phyloP scores from a whole-genome alignment of 78 protist species.

The Isochrysis galbana region DNA sequence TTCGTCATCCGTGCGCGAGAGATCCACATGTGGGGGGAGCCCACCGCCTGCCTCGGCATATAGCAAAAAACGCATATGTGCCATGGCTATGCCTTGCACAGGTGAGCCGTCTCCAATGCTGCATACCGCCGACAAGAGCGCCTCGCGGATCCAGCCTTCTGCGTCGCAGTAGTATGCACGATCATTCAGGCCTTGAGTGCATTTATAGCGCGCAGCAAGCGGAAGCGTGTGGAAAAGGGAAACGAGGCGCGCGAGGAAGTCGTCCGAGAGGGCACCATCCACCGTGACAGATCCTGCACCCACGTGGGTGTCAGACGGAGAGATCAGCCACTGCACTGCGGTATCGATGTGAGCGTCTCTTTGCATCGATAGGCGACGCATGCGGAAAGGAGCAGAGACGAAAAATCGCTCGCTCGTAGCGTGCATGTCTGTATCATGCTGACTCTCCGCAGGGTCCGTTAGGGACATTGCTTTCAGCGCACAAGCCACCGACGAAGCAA shows the following conservation, averaged over 20 bases:
- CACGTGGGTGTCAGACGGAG: background rate
- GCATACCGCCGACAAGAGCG: background rate
- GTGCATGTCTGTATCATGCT: too few species aligned
- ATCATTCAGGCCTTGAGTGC: background rate
- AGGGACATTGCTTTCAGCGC: too few species aligned
- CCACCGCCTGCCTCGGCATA: slow-evolving; percentile 20
- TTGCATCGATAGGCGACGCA: background rate
- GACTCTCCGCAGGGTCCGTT: too few species aligned
- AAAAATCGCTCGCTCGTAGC: too few species aligned
- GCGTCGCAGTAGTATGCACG: slow-evolving; percentile 15
- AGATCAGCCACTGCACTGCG: background rate
- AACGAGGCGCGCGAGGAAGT: background rate
- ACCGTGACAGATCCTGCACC: background rate
- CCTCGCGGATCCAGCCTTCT: background rate
- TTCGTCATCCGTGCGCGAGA: background rate
- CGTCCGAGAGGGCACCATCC: background rate
- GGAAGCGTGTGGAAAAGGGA: background rate
- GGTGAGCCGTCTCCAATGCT: background rate
- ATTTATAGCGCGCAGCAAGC: background rate
- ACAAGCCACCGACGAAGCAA: too few species aligned
- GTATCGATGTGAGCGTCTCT: background rate
- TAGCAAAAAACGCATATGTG: slow-evolving; percentile 2
- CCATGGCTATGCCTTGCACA: background rate
- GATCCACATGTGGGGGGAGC: slow-evolving; percentile 26
- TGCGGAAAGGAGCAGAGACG: background rate